Evolutionary conservation across 2,329 filamentous ascomycete species (phyloP), one percentile per base, ranked within the genome.

Genomic region (Xylariaceae sp.): DNA sequence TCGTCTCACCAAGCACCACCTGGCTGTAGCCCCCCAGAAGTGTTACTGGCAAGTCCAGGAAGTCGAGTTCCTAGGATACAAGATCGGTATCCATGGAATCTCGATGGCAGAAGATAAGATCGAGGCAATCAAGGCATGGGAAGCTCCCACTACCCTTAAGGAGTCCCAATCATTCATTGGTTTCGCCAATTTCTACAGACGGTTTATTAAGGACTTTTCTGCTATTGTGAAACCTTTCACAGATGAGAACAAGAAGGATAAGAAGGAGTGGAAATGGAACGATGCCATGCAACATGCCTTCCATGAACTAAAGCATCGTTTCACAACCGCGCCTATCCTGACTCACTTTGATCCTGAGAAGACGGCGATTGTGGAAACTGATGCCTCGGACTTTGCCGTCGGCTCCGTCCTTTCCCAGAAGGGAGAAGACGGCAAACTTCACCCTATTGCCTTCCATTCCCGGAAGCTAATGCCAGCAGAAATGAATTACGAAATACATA

Each of bases 161-260:
- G 51, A 48, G n/a, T 51, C 59, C 2, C 49, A 55, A 44, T 42
- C 36, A 1, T 66, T 66, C 46, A n/a, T 67, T 14, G 56, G 61
- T 7, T 65, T 67, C 37, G 47, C 45, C 5, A 66, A 67, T 34
- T 67, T 62, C 42, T 64, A 65, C 42, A 17, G 37, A 14, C 33
- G 23, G 7, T 43, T 37, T 20, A 43, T 35, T n/a, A n/a, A n/a
- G n/a, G n/a, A n/a, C n/a, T n/a, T n/a, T n/a, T n/a, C n/a, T n/a
- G n/a, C n/a, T n/a, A n/a, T n/a, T n/a, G n/a, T n/a, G n/a, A n/a
- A n/a, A n/a, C n/a, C n/a, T n/a, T n/a, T n/a, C n/a, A n/a, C n/a
- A n/a, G n/a, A n/a, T n/a, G n/a, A n/a, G n/a, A n/a, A n/a, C n/a
- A n/a, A n/a, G n/a, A n/a, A n/a, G n/a, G n/a, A n/a, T n/a, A n/a